Conservation (phyloP, 331 rosid species). For the Cydonia oblonga region DNA sequence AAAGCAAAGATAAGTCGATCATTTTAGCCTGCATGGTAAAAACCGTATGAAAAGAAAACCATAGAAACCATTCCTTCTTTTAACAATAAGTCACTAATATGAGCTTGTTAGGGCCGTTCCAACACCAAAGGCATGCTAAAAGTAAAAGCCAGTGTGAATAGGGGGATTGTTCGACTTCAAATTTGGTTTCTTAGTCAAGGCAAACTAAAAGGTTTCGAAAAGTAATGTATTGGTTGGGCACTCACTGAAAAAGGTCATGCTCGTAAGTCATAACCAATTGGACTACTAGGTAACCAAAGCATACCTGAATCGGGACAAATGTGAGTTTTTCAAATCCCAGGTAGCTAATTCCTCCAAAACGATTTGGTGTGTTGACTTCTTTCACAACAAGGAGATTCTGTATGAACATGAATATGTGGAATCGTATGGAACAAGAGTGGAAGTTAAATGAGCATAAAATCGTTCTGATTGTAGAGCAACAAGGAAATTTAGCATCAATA, state of each 20-base stretch:
- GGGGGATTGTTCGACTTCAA: no score
- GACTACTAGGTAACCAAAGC: not conserved
- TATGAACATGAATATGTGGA: constrained; percentile 19
- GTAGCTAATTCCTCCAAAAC: constrained; percentile 68
- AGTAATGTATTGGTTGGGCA: no score
- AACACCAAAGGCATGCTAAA: not conserved
- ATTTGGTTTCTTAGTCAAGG: no score
- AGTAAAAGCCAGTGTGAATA: not conserved
- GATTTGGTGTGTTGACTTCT: constrained; percentile 58
- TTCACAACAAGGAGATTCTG: constrained; percentile 82
- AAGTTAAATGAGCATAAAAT: not conserved
- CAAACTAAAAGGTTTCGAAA: no score
- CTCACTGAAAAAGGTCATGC: no score
- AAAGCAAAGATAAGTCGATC: constrained; percentile 69
- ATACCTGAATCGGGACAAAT: constrained; percentile 85
- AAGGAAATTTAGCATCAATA: not conserved
- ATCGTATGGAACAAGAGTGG: not conserved
- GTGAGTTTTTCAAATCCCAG: constrained; percentile 90
- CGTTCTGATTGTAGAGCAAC: constrained; percentile 1
- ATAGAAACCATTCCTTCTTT: not conserved
- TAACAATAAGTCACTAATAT: not conserved
- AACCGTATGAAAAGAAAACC: not conserved
- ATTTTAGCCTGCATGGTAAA: constrained; percentile 61
- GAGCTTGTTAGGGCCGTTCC: not conserved
- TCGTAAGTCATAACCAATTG: no score